Conservation (phyloP, 805 yeast genomes). For the Tetrapisispora fleetii region DNA sequence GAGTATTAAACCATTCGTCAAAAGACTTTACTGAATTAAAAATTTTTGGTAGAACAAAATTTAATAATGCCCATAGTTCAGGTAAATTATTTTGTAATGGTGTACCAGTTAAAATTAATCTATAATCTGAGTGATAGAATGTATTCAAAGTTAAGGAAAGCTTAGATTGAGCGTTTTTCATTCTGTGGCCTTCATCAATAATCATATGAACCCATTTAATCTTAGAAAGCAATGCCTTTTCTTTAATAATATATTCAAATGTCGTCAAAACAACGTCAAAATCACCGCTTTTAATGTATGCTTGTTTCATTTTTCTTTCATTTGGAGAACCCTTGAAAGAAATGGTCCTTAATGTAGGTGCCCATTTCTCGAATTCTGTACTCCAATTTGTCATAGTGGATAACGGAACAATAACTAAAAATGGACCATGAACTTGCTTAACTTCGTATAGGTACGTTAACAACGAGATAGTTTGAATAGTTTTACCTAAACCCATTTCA, state of each 20-base stretch:
- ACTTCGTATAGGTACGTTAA: slow-evolving; percentile 60
- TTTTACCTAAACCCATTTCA: slow-evolving; percentile 98
- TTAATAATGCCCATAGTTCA: slow-evolving; percentile 75
- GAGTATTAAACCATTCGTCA: slow-evolving; percentile 86
- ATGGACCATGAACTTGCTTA: slow-evolving; percentile 59
- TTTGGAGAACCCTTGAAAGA: slow-evolving; percentile 72
- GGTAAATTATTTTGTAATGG: slow-evolving; percentile 80
- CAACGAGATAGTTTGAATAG: slow-evolving; percentile 73
- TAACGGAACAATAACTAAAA: slow-evolving; percentile 71
- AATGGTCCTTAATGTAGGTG: slow-evolving; percentile 63
- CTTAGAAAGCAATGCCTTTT: slow-evolving; percentile 57
- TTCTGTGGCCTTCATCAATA: slow-evolving; percentile 84
- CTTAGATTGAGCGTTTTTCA: slow-evolving; percentile 72
- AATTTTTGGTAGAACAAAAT: slow-evolving; percentile 73
- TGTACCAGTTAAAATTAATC: slow-evolving; percentile 80
- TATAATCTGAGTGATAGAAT: slow-evolving; percentile 63
- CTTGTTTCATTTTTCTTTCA: slow-evolving; percentile 56
- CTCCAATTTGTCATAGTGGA: slow-evolving; percentile 84
- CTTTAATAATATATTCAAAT: slow-evolving; percentile 72
- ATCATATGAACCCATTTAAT: slow-evolving; percentile 79
- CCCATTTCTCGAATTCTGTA: slow-evolving; percentile 80
- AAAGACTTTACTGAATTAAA: slow-evolving; percentile 79
- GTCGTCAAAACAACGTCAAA: slow-evolving; percentile 74
- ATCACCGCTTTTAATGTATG: slow-evolving; percentile 54
- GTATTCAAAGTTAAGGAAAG: slow-evolving; percentile 60